Evolutionary conservation across 2,329 filamentous ascomycete species (phyloP).

Genomic region (Diaporthe australafricana): DNA sequence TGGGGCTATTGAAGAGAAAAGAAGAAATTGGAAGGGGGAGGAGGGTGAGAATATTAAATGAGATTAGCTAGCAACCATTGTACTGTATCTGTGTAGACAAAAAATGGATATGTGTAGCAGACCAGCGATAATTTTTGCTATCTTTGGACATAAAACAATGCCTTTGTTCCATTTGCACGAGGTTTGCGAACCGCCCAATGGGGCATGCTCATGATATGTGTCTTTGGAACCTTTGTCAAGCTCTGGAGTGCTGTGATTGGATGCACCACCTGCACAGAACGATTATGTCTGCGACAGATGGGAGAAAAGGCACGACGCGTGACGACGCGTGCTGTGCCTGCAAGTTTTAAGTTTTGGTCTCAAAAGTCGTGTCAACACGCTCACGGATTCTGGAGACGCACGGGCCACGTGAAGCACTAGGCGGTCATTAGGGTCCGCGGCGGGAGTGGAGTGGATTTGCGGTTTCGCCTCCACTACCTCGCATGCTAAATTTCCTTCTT

Average conservation of each 20-base stretch:
- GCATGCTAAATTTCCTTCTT: conserved; percentile 28
- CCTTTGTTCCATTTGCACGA: not conserved
- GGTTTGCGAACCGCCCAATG: not conserved
- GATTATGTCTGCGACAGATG: not conserved
- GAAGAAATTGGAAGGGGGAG: no score
- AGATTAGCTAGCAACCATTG: not conserved
- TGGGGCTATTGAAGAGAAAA: not conserved
- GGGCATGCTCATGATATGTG: not conserved
- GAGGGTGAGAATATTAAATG: not conserved
- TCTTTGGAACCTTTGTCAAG: not conserved
- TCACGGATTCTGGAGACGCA: not conserved
- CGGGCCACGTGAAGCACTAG: not conserved
- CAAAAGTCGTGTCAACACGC: conserved; percentile 5
- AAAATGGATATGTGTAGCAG: no score
- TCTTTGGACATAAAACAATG: not conserved
- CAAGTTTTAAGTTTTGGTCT: not conserved
- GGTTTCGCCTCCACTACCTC: conserved; percentile 24
- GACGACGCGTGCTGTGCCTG: not conserved
- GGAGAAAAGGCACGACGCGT: not conserved
- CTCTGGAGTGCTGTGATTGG: not conserved
- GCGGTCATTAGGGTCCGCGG: not conserved
- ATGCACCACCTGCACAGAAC: not conserved
- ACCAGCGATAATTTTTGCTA: not conserved
- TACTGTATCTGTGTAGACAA: not conserved
- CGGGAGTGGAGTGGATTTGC: not conserved